phyloP scores from a whole-genome alignment of 495 filamentous ascomycete genomes.

The Podospora pseudopauciseta region DNA sequence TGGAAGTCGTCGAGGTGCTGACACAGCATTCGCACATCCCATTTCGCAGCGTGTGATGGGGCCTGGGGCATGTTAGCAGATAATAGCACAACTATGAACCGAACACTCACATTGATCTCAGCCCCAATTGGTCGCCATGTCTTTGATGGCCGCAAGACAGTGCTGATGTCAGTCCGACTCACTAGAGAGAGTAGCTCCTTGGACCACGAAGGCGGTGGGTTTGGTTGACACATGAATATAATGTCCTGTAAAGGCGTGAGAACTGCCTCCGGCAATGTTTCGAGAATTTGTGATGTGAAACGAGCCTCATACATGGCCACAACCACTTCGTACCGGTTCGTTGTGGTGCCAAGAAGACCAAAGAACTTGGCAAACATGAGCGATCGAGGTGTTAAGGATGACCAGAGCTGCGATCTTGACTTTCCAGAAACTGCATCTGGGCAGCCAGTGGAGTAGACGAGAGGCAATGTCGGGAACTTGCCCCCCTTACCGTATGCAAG shows the following conservation, averaged over 20 bases:
- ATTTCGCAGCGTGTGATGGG: slow-evolving; percentile 61
- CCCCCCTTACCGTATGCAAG: slow-evolving; percentile 46
- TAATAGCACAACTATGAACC: background rate
- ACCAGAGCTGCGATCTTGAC: slow-evolving; percentile 26
- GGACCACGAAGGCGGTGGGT: slow-evolving; percentile 75
- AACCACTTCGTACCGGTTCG: slow-evolving; percentile 47
- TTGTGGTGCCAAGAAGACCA: slow-evolving; percentile 33
- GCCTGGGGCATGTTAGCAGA: slow-evolving; percentile 33
- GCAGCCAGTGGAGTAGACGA: slow-evolving; percentile 38
- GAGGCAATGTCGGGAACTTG: slow-evolving; percentile 59
- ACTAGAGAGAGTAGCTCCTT: slow-evolving; percentile 67
- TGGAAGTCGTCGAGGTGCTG: slow-evolving; percentile 41
- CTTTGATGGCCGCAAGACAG: slow-evolving; percentile 56
- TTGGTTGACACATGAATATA: slow-evolving; percentile 75
- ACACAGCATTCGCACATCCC: slow-evolving; percentile 67
- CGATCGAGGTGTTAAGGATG: slow-evolving; percentile 53
- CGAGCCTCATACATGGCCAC: slow-evolving; percentile 60
- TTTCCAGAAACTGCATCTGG: slow-evolving; percentile 8
- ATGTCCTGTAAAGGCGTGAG: slow-evolving; percentile 74
- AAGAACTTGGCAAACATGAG: slow-evolving; percentile 61
- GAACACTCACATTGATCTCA: slow-evolving; percentile 30
- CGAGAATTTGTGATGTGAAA: slow-evolving; percentile 56
- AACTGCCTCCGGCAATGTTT: slow-evolving; percentile 80
- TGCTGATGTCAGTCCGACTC: slow-evolving; percentile 74
- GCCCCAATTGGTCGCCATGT: slow-evolving; percentile 37